Evolutionary conservation across 2,329 filamentous ascomycete species (phyloP).

Genomic region (Neonectria magnoliae): DNA sequence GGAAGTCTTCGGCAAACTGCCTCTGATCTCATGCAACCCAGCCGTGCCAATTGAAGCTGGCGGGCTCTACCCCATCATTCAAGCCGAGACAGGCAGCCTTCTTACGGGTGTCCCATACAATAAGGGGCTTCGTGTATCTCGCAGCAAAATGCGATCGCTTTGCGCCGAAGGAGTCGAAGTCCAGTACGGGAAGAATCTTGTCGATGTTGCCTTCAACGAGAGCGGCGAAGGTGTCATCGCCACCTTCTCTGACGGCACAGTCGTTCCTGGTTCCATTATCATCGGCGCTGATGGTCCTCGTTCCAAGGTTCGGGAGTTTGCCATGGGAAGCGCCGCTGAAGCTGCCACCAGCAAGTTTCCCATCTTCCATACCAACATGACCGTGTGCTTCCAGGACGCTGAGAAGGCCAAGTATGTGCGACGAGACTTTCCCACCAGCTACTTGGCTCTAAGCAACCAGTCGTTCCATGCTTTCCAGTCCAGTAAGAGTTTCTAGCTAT

Average conservation of each 20-base stretch:
- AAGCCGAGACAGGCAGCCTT: conserved; percentile 32
- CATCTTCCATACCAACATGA: conserved; percentile 41
- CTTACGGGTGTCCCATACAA: conserved; percentile 34
- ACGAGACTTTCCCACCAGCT: conserved; percentile 32
- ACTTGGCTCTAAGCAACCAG: conserved; percentile 34
- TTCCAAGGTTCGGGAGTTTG: conserved; percentile 34
- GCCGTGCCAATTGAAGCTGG: conserved; percentile 31
- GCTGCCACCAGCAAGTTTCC: conserved; percentile 36
- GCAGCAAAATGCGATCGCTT: conserved; percentile 33
- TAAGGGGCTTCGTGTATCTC: conserved; percentile 34
- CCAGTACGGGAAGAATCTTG: conserved; percentile 32
- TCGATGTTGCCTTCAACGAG: conserved; percentile 32
- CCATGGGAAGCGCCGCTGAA: conserved; percentile 28
- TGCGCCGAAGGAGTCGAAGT: conserved; percentile 33
- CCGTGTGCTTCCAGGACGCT: conserved; percentile 34
- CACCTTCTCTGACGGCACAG: conserved; percentile 27
- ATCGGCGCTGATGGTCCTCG: conserved; percentile 34
- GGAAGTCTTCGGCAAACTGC: conserved; percentile 28
- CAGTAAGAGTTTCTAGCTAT: conserved; percentile 14
- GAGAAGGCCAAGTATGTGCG: conserved; percentile 35
- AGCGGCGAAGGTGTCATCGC: conserved; percentile 29
- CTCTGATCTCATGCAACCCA: conserved; percentile 36
- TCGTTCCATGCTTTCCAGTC: conserved; percentile 39
- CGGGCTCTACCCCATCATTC: conserved; percentile 36
- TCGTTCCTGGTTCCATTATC: conserved; percentile 26